Percentiles rank a stretch among this genome's conserved stretches.
phyloP scores from a whole-genome alignment of 1,139 yeast species.

The Hanseniaspora sp. region DNA sequence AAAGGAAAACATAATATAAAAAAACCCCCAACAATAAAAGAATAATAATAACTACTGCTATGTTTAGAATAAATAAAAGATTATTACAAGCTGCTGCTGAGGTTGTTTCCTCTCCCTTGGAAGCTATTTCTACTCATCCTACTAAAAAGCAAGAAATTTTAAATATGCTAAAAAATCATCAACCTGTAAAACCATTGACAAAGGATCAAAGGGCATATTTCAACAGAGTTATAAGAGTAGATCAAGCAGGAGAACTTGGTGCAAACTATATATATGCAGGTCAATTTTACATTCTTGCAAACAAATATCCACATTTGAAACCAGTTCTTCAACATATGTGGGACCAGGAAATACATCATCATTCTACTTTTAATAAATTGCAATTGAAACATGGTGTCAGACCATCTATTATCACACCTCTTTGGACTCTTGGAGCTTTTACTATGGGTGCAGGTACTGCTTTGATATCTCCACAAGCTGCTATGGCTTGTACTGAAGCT shows the following conservation, averaged over 20 bases:
- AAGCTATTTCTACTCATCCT: constrained; percentile 10
- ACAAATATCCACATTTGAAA: constrained; percentile 57
- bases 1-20: neutral
- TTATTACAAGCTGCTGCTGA: neutral
- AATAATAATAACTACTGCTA: neutral
- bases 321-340: constrained; percentile 86
- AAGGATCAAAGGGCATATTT: constrained; percentile 59
- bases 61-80: constrained; percentile 18
- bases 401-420: constrained; percentile 80
- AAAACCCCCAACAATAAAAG: neutral
- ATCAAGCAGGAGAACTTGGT: constrained; percentile 98
- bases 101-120: neutral
- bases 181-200: constrained; percentile 31
- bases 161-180: constrained; percentile 5
- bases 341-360: constrained; percentile 94
- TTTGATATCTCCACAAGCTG: constrained; percentile 79
- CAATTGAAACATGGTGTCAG: constrained; percentile 73
- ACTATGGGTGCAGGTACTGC: constrained; percentile 85
- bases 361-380: constrained; percentile 64
- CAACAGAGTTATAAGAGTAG: constrained; percentile 74
- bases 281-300: constrained; percentile 66
- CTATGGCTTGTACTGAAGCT: constrained; percentile 99
- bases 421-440: constrained; percentile 87
- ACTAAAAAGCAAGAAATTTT: constrained; percentile 8
- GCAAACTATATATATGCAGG: constrained; percentile 91